Base-by-base conservation (phyloP, 495 filamentous ascomycete genomes). In the Tuber magnatum region DNA sequence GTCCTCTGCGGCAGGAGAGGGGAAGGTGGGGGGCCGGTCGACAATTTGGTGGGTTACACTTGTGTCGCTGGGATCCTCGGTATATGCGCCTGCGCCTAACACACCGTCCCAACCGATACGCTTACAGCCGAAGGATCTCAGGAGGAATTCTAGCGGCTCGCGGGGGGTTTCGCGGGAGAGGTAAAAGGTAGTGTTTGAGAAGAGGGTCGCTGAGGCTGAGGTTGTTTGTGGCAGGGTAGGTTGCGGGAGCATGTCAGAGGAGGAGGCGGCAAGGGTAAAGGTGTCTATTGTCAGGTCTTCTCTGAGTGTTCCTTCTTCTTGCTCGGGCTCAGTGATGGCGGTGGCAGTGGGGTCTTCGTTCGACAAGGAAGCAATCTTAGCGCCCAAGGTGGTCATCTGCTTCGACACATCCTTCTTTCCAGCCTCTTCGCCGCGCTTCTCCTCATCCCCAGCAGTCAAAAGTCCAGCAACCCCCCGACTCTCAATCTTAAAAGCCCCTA, bases 21-120 rank as follows among this genome's bases (percentile, higher is more conserved):
- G 85, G 8, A 93, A 88, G 14, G 94, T 86, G 24, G 92, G 89
- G 40, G 92, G 92, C 44, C 95, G 89, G 84, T 99, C 95, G 32
- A 99, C 92, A 74, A 99, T 89, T 83, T 99, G 95, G 84, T 99
- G 95, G 16, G 95, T 99, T 79, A 98, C 97, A 40, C 90, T 87
- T 18, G 90, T 87, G 82, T 98, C 93, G 3, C 87, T 87, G 85
- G 97, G 94, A 81, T 97, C 88, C 71, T 92, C 90, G 24, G 93
- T 97, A 84, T 92, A 97, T 72, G 95, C 91, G 24, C 96, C 95
- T 78, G 94, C 94, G 74, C 95, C 96, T 42, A 97, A 87, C 39
- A 94, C 89, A 6, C 88, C 85, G 82, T 97, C 94, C 95, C 95
- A 99, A 71, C 93, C 94, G 80, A 99, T 91, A 69, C 96, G 90